Base-by-base conservation (phyloP, 2,329 filamentous ascomycete genomes). In the Trematosphaeria pertusa region DNA sequence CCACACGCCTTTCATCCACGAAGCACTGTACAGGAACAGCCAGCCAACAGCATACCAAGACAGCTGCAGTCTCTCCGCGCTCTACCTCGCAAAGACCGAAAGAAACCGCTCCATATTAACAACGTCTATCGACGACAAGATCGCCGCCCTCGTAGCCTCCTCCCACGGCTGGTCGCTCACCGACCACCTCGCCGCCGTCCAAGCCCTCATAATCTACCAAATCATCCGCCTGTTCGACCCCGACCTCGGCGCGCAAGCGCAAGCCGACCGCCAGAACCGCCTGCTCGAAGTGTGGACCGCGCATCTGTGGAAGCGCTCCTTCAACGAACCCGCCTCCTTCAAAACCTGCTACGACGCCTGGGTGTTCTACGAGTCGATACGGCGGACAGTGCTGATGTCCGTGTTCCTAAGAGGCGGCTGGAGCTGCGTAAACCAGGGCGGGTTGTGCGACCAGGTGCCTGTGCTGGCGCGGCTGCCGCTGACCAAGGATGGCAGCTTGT, bases 191-290 rank as follows among this genome's bases (percentile, higher is more conserved):
- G 64, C 65, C 8, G 63, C 63, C 8, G 64, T 68, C 5, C 64
- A 69, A 35, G 59, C 65, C 5, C 44, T 69, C n/a, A 58, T 66
- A 20, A 55, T 64, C 36, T 69, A 69, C 39, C 65, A 69, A 39
- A 56, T 61, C 32, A 66, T 67, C 9, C 59, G 59, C 12, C 54
- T 69, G 7, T 67, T 65, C 49, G 63, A 67, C 32, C 46, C 59
- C 2, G 48, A 47, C 6, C 37, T 67, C 1, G 34, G 41, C 4
- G 46, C 53, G 2, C 60, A 61, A 35, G 36, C 14, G 2, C 15
- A 43, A 2, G 63, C 59, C 4, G 47, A 48, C 10, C 52, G 48
- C 19, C 58, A 65, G 10, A 60, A 60, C 19, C 18, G 12, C 4
- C 49, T 69, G n/a, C 54, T 67, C 10, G 59, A 62, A 21, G 18